phyloP scores from a whole-genome alignment of 495 filamentous ascomycete genomes.

The Choiromyces venosus region DNA sequence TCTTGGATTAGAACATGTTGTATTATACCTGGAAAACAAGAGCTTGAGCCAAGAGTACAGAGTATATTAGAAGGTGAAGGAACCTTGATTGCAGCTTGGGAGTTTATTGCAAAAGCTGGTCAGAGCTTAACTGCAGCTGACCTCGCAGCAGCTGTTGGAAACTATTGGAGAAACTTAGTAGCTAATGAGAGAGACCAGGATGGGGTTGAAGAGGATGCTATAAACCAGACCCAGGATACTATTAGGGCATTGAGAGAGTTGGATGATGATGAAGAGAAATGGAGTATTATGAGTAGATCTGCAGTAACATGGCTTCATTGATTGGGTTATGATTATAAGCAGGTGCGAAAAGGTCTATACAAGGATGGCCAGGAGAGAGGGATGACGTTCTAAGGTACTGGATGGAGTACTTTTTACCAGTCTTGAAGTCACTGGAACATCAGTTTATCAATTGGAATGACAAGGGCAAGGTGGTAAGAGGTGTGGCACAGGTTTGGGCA shows the following conservation, averaged over 20 bases:
- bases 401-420: not conserved
- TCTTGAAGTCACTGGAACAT: not conserved
- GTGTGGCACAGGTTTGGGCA: not conserved
- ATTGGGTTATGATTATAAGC: constrained; percentile 10
- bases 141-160: not conserved
- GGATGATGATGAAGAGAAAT: not conserved
- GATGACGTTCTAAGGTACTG: not conserved
- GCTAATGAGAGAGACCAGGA: not conserved
- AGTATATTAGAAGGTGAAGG: constrained; percentile 10
- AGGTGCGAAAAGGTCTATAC: constrained; percentile 14
- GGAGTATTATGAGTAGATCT: not conserved
- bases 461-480: not conserved
- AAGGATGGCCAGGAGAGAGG: constrained; percentile 11
- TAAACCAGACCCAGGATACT: not conserved
- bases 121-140: not conserved
- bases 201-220: not conserved
- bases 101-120: constrained; percentile 6
- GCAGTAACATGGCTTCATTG: constrained; percentile 7
- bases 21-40: not conserved
- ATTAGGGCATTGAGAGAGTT: not conserved
- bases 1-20: not conserved
- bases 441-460: not conserved
- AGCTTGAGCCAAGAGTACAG: not conserved
- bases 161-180: not conserved
- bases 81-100: not conserved